phyloP scores from a whole-genome alignment of 257 asterid species.

The Petrea volubilis region DNA sequence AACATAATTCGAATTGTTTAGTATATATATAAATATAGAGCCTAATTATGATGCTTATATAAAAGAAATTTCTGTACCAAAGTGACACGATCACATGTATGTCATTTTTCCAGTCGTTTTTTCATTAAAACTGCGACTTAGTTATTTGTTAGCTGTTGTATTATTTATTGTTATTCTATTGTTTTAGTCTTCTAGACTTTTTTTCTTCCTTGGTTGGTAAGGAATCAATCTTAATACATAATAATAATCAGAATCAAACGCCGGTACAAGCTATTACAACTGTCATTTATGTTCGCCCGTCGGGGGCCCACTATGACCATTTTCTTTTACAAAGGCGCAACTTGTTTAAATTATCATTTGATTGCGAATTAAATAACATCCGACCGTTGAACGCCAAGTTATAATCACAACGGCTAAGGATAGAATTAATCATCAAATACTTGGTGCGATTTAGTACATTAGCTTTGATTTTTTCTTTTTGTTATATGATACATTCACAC shows the following conservation, averaged over 20 bases:
- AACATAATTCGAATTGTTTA: too few relatives aligned
- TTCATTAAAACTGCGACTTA: too few relatives aligned
- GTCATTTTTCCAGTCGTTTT: too few relatives aligned
- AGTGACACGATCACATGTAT: too few relatives aligned
- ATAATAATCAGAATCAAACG: not conserved
- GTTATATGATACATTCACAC: too few relatives aligned
- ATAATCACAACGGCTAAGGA: not conserved
- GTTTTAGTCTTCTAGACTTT: not conserved
- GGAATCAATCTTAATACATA: not conserved
- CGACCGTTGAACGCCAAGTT: conserved; percentile 27
- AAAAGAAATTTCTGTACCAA: too few relatives aligned
- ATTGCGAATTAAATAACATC: not conserved
- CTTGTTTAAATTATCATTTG: not conserved
- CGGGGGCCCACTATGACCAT: not conserved
- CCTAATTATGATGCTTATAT: too few relatives aligned
- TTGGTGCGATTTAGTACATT: not conserved
- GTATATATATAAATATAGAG: too few relatives aligned
- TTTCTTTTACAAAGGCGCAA: not conserved
- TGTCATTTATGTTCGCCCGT: not conserved
- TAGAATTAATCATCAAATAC: not conserved
- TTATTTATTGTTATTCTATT: too few relatives aligned
- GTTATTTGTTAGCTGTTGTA: too few relatives aligned
- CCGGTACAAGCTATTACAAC: not conserved
- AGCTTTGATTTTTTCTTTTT: not conserved
- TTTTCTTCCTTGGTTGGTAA: not conserved